Conservation (phyloP, 78 protist genomes). For the Emiliania huxleyi region DNA sequence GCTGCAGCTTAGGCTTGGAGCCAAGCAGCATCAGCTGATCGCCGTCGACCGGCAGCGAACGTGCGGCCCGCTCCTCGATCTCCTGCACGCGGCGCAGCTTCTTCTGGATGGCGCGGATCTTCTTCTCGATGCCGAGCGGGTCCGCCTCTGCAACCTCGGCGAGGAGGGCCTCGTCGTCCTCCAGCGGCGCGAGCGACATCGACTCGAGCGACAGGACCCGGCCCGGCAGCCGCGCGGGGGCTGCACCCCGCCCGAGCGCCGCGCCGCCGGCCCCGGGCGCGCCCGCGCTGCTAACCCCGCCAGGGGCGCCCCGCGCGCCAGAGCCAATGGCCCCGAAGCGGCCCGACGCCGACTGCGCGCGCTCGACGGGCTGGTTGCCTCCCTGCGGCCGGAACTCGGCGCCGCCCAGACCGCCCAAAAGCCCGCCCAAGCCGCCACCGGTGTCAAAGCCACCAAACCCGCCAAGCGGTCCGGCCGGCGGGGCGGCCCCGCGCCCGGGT, state of each 20-base stretch:
- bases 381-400: neutral
- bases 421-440: neutral
- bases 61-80: neutral
- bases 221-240: neutral
- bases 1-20: neutral
- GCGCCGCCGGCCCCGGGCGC: neutral
- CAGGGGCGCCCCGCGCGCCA: neutral
- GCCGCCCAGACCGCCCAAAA: neutral
- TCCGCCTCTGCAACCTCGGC: neutral
- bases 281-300: neutral
- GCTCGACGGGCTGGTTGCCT: neutral
- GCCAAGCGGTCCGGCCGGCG: no score
- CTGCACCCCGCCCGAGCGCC: neutral
- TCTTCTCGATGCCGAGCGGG: neutral
- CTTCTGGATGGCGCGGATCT: constrained; percentile 9
- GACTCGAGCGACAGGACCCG: neutral
- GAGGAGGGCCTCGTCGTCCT: neutral
- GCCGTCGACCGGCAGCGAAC: neutral
- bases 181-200: neutral
- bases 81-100: neutral
- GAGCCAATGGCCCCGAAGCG: neutral
- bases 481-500: neutral
- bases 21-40: neutral
- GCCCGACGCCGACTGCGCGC: neutral
- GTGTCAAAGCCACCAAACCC: no score